These are phyloP conservation scores for Moniliella sp. DNA, from an alignment of 1,284 basidiomycete genomes.

Conservation along the genomic window DNA sequence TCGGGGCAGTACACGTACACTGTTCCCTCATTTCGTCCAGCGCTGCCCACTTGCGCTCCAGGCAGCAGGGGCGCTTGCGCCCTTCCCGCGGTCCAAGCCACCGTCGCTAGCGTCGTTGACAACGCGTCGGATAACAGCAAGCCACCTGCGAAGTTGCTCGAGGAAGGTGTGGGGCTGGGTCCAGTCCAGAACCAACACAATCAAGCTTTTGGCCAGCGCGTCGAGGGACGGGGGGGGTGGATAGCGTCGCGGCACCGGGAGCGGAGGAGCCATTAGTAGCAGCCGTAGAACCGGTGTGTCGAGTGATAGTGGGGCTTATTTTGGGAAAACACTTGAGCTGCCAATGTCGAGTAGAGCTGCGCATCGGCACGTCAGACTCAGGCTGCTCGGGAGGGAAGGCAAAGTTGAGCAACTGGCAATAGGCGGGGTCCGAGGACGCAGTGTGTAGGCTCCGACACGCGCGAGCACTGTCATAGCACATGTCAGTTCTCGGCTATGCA, in stretches of 20 bases:
- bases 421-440: conserved; percentile 53
- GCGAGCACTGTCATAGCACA: conserved; percentile 11
- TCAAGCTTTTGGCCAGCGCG: conserved; percentile 53
- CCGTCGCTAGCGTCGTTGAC: conserved; percentile 43
- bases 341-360: no score
- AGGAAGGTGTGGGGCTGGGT: conserved; percentile 74
- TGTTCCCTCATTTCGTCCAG: conserved; percentile 51
- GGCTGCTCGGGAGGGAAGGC: conserved; percentile 43
- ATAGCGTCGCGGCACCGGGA: background rate
- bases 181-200: conserved; percentile 83
- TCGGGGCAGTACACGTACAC: no score
- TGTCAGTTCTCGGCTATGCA: background rate
- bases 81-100: no score
- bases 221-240: conserved; percentile 15
- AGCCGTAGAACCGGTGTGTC: no score
- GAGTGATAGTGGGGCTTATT: no score
- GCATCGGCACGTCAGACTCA: background rate
- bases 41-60: conserved; percentile 36
- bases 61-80: conserved; percentile 35
- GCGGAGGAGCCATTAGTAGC: no score
- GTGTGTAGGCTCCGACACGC: conserved; percentile 58
- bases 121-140: conserved; percentile 35
- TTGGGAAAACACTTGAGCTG: no score
- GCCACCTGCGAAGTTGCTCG: conserved; percentile 65
- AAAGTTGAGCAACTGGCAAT: conserved; percentile 57